Evolutionary conservation across 208 protist species (phyloP).

Genomic region (Tritrichomonas foetus): DNA sequence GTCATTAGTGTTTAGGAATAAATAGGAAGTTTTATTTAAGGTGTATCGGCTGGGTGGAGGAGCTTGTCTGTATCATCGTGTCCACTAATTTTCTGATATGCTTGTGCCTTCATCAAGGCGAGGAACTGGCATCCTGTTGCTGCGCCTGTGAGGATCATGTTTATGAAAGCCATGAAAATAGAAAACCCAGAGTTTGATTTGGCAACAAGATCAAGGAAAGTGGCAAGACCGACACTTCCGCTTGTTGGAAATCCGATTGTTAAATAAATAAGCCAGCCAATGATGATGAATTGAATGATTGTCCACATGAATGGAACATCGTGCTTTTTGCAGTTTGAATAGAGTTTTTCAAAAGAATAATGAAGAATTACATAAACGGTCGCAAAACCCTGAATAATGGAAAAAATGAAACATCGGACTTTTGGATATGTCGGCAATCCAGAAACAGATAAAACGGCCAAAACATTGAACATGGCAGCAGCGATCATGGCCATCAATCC

Average conservation of each 20-base stretch:
- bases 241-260: neutral
- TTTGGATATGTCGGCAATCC: neutral
- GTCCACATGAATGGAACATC: slow-evolving; percentile 21
- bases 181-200: neutral
- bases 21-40: too few relatives aligned
- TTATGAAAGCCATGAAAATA: neutral
- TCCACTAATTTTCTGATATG: slow-evolving; percentile 7
- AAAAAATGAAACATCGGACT: neutral
- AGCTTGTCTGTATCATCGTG: neutral
- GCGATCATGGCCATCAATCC: neutral
- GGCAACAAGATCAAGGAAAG: neutral
- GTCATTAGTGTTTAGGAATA: too few relatives aligned
- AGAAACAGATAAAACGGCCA: neutral
- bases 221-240: neutral
- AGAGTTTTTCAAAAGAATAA: neutral
- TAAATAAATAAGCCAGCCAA: neutral
- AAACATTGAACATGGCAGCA: neutral
- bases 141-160: neutral
- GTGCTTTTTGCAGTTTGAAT: neutral
- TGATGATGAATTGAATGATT: neutral
- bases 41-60: too few relatives aligned
- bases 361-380: neutral
- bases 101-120: neutral
- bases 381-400: neutral
- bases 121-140: neutral